Conservation (phyloP, 2,329 filamentous ascomycete genomes). For the Triangularia verruculosa region DNA sequence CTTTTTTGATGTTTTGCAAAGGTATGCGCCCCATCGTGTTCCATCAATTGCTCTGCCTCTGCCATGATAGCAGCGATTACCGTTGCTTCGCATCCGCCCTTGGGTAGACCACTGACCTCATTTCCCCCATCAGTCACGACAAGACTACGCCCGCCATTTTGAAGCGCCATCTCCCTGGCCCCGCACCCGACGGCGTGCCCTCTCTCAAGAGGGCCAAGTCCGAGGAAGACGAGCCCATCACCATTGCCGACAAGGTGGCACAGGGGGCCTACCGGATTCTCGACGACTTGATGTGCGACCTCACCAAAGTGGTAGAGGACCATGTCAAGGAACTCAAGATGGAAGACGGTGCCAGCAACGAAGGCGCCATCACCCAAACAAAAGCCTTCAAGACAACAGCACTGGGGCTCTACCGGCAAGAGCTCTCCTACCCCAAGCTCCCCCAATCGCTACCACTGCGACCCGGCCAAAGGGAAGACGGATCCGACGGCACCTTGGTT, state of each 20-base stretch:
- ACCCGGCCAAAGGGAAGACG: slow-evolving; percentile 39
- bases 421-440: slow-evolving; percentile 50
- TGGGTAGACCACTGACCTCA: slow-evolving; percentile 31
- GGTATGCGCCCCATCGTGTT: slow-evolving; percentile 34
- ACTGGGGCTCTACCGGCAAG: slow-evolving; percentile 60
- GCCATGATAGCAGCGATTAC: not conserved
- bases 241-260: slow-evolving; percentile 54
- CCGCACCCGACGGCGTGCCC: slow-evolving; percentile 45
- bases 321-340: slow-evolving; percentile 48
- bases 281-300: slow-evolving; percentile 62
- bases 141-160: slow-evolving; percentile 50
- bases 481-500: slow-evolving; percentile 53
- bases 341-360: slow-evolving; percentile 31
- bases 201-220: slow-evolving; percentile 60
- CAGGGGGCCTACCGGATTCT: slow-evolving; percentile 55
- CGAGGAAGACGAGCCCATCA: slow-evolving; percentile 42
- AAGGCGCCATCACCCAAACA: slow-evolving; percentile 43
- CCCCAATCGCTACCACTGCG: slow-evolving; percentile 36
- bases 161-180: slow-evolving; percentile 49
- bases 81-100: not conserved
- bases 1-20: slow-evolving; percentile 42
- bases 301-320: slow-evolving; percentile 35
- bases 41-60: slow-evolving; percentile 8
- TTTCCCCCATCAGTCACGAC: slow-evolving; percentile 47
- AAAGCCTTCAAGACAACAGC: slow-evolving; percentile 60